Evolutionary conservation across 495 filamentous ascomycete genomes (phyloP), one percentile per base, ranked within the genome.

Genomic region (Staphylotrichum longicolle): DNA sequence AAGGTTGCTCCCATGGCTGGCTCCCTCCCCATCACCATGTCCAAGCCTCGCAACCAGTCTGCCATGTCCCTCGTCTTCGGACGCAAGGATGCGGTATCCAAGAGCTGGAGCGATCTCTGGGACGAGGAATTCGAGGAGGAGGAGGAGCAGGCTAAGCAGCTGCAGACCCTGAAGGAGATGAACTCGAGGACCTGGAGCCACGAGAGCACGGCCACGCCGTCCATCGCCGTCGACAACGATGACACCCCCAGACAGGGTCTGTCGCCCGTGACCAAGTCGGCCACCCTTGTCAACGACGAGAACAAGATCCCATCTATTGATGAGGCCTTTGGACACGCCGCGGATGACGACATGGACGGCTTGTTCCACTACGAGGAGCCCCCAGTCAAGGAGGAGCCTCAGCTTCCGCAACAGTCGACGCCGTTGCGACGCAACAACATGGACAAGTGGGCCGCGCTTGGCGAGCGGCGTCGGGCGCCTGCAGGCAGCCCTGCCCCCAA

Each of bases 81-180:
- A 33, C 87, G 88, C 70, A 83, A 83, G 63, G 83, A 88, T 4
- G 76, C 83, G 20, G 88, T 92, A 10, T 94, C 92, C 34, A 96
- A 97, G 85, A 97, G 92, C 80, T 97, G 92, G 92, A 94, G 91
- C 66, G 92, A 97, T 75, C 80, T 97, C 65, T 97, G 90, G 87
- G 92, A 96, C 58, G 92, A 96, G 73, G 92, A 96, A 56, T 83
- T 80, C 34, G 86, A 89, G 65, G 87, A 94, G 65, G 65, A 65
- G 27, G 75, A 77, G 54, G 75, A 82, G 50, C 81, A 83, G 48
- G 81, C 85, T 58, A 81, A 84, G 51, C 81, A 81, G 14, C 57
- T 88, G 53, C 77, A 86, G 64, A 73, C 81, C 58, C 81, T 88
- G 41, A 87, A 87, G 69, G 85, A 88, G 74, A 81, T 89, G 72